Evolutionary conservation across 2,329 filamentous ascomycete genomes (phyloP), one percentile per base, ranked within the genome.

Genomic region (Sporothrix protearum): DNA sequence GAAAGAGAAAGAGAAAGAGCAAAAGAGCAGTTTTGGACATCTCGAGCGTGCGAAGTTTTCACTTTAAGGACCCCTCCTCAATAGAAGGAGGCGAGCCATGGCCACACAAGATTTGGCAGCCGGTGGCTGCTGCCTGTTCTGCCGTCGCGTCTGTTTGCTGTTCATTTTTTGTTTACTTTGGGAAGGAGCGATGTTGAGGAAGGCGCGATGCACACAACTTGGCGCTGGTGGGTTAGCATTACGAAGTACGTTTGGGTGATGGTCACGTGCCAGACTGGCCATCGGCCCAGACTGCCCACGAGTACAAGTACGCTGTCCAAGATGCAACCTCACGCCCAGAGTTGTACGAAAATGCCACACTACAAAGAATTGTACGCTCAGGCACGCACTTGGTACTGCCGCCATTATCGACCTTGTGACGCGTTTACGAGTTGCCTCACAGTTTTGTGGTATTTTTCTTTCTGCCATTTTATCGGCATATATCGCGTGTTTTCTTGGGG

Each of bases 131-230:
- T 57, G 51, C 22, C 25, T 57, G 53, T 14, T 10, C 53, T 57
- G 7, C 28, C 3, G 7, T 12, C 3, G 28, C 14, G 14, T 7
- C 14, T 47, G 14, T 14, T 47, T 19, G 51, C 22, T 28, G 25
- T 28, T 57, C 42, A 47, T 12, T 57, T 57, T 28, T 57, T 33
- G 53, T 57, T 57, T 57, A 57, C 53, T 57, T 57, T 57, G 53
- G 53, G 53, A 57, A 57, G n/a, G 51, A 55, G 22, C 25, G 51
- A 30, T 55, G 51, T 30, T 14, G 51, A 55, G 51, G 51, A 55
- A 55, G 53, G 53, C 30, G 53, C 53, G 53, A 57, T 57, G 53
- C 53, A 30, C 53, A 33, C 12, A 36, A 36, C 33, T 36, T 57
- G 25, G 6, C 53, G 53, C 30, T 57, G 42, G 42, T 47, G 42